phyloP scores from a whole-genome alignment of 1,284 basidiomycete genomes.

The Apiotrichum mycotoxinovorans region DNA sequence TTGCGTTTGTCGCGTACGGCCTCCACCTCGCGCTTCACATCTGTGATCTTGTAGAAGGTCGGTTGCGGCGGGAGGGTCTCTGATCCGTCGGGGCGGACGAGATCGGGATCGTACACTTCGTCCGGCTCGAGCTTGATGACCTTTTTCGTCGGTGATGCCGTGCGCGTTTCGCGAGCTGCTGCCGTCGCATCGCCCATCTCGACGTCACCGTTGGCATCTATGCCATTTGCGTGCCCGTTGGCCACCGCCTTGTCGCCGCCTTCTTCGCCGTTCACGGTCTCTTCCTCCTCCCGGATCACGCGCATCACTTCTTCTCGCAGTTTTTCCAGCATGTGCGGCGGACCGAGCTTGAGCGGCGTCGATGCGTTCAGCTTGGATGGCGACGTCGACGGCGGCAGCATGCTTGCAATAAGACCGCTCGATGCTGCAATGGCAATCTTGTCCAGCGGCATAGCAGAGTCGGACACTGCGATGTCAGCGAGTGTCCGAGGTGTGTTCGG shows the following conservation, averaged over 20 bases:
- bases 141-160: conserved; percentile 20
- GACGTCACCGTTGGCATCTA: conserved; percentile 51
- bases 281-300: conserved; percentile 50
- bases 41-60: conserved; percentile 69
- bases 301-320: conserved; percentile 74
- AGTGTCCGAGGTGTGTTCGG: background rate
- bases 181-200: conserved; percentile 36
- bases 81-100: conserved; percentile 34
- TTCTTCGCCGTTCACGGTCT: conserved; percentile 25
- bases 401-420: conserved; percentile 69
- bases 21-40: conserved; percentile 88
- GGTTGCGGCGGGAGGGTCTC: conserved; percentile 44
- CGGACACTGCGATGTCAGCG: conserved; percentile 24
- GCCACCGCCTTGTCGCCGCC: conserved; percentile 21
- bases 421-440: conserved; percentile 59
- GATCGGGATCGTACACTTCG: conserved; percentile 21
- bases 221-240: conserved; percentile 60
- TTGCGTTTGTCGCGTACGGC: conserved; percentile 84
- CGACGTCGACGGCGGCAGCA: conserved; percentile 59
- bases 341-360: conserved; percentile 77
- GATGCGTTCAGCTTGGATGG: conserved; percentile 69
- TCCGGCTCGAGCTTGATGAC: conserved; percentile 38
- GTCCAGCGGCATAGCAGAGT: conserved; percentile 65
- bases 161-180: conserved; percentile 3
- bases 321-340: conserved; percentile 70